Percentiles rank a stretch among this genome's conserved stretches.
phyloP scores from a whole-genome alignment of 441 rosid genomes.

The Corymbia citriodora region DNA sequence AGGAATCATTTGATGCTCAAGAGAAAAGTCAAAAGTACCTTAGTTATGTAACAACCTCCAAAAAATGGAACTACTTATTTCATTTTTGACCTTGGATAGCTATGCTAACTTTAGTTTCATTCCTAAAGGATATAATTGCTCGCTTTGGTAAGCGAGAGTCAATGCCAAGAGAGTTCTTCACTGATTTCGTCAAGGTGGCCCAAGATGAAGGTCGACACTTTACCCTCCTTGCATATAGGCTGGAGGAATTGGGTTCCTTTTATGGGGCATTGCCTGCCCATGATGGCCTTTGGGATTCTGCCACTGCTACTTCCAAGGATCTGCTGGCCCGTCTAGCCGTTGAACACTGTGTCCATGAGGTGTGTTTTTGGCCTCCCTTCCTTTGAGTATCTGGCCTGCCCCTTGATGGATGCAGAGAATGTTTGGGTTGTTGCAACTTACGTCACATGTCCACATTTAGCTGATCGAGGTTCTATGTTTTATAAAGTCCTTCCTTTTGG shows the following conservation, averaged over 20 bases:
- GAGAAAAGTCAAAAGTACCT: not conserved
- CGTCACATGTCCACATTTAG: not conserved
- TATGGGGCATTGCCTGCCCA: slow-evolving; percentile 90
- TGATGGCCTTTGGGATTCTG: slow-evolving; percentile 91
- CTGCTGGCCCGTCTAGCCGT: slow-evolving; percentile 73
- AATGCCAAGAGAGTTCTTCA: slow-evolving; percentile 89
- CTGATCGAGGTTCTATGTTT: not conserved
- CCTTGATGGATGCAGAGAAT: not conserved
- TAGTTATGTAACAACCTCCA: not conserved
- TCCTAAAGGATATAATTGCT: slow-evolving; percentile 75
- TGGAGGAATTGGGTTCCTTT: slow-evolving; percentile 62
- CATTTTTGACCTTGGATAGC: not conserved
- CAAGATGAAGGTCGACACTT: slow-evolving; percentile 93
- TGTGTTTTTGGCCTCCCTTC: slow-evolving; percentile 10
- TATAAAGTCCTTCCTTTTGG: not conserved
- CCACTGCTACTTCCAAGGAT: slow-evolving; percentile 68
- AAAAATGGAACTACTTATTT: not conserved
- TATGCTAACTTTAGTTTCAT: not conserved
- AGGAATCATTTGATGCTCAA: not conserved
- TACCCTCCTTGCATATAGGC: slow-evolving; percentile 61
- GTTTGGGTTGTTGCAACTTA: not conserved
- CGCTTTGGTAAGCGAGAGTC: slow-evolving; percentile 85
- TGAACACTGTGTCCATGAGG: slow-evolving; percentile 93
- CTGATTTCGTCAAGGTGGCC: slow-evolving; percentile 84
- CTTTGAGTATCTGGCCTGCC: not conserved